Base-by-base conservation (phyloP, 148 eudicot genomes). In the Dianthus caryophyllus region DNA sequence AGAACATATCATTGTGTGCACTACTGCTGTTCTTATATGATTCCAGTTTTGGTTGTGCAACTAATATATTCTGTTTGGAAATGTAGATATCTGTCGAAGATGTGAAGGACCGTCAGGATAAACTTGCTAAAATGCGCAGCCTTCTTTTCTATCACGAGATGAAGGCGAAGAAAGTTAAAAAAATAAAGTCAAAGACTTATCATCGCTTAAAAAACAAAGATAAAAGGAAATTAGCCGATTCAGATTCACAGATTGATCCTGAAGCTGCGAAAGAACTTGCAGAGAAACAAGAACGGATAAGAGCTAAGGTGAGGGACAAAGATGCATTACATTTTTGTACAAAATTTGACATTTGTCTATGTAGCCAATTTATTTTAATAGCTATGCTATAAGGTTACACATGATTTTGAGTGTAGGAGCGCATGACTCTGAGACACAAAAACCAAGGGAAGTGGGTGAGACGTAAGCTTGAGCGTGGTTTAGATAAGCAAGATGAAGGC, bases 121-220 rank as follows among this genome's bases (percentile, higher is more conserved):
- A 79, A 59, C 87, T 86, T 69, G 93, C 97, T n/a, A 90, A 95
- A 80, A 86, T 90, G 97, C 89, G 97, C 7, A 83, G 80, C 75
- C 84, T 95, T 65, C 93, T 95, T 70, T 94, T 90, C 67, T 88
- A 80, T 22, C 97, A 95, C 71, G 99, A 95, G 72, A 30, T 95
- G 75, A 90, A 95, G 79, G 84, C 88, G 24, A 95, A 90, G 78
- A 90, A 82, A 57, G 41, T 87, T 16, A 95, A 86, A 68, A 86
- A 86, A 71, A 95, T 95, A 25, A 95, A 95, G 77, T 95, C 98
- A 61, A 94, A 94, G 76, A 81, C 92, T 39, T 88, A 79, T 72
- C 98, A 80, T 73, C 87, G 95, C 2, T 62, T 94, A 72, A 53
- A 76, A 80, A 95, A 88, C 80, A 95, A 85, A 73, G 96, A 95